Conservation (phyloP, 164 flowering plant genomes). For the Stephania cephalantha region DNA sequence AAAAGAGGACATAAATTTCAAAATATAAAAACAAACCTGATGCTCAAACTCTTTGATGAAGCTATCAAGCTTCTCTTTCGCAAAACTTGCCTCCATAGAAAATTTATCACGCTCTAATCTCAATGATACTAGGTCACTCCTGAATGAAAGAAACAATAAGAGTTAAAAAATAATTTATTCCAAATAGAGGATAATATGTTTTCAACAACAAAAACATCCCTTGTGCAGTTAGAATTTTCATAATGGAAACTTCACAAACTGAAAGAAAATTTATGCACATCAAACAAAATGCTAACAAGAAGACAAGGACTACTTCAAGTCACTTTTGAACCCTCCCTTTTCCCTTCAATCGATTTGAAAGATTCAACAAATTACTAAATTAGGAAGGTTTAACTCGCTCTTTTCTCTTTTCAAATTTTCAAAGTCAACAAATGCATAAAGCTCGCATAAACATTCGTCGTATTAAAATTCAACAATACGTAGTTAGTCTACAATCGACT, state of each 20-base stretch:
- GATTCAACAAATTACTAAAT: not conserved
- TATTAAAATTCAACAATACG: too few relatives aligned
- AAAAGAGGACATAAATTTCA: not conserved
- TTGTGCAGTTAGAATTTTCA: not conserved
- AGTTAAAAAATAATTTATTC: not conserved
- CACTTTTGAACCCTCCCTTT: not conserved
- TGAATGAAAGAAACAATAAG: slow-evolving; percentile 11
- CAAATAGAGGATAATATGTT: not conserved
- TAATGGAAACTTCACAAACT: not conserved
- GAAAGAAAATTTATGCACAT: not conserved
- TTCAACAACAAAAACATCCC: not conserved
- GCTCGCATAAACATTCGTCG: too few relatives aligned
- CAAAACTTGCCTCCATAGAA: slow-evolving; percentile 56
- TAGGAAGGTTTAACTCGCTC: too few relatives aligned
- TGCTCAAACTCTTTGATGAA: slow-evolving; percentile 56
- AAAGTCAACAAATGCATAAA: too few relatives aligned
- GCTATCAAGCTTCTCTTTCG: slow-evolving; percentile 50
- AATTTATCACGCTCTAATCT: slow-evolving; percentile 62
- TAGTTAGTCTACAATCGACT: not conserved
- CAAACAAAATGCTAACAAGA: not conserved
- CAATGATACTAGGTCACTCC: slow-evolving; percentile 40
- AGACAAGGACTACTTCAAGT: not conserved
- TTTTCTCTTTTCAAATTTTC: too few relatives aligned
- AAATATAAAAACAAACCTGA: slow-evolving; percentile 33
- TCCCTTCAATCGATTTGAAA: not conserved